Conservation (phyloP, 1,284 basidiomycete genomes). For the Coniferiporia sulphurascens region DNA sequence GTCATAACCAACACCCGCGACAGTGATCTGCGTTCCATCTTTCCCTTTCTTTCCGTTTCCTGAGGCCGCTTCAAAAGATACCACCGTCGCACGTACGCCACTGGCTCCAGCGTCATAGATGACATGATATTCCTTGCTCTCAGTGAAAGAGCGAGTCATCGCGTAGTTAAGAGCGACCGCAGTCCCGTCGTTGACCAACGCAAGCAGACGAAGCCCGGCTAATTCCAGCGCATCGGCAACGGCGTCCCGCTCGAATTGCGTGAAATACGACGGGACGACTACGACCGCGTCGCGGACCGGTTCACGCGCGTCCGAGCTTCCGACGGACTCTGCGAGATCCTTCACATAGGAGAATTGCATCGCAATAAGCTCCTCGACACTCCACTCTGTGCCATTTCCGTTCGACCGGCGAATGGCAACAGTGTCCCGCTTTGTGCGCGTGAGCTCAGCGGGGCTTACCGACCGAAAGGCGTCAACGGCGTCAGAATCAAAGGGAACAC, state of each 20-base stretch:
- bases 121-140: constrained; percentile 77
- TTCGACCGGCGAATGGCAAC: constrained; percentile 52
- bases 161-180: constrained; percentile 94
- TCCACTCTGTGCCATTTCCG: constrained; percentile 58
- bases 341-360: constrained; percentile 94
- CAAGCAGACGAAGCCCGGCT: constrained; percentile 79
- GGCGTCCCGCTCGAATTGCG: constrained; percentile 84
- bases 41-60: constrained; percentile 41
- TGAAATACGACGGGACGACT: constrained; percentile 84
- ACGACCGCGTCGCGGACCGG: constrained; percentile 77
- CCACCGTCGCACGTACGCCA: constrained; percentile 82
- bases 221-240: constrained; percentile 89
- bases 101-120: constrained; percentile 94
- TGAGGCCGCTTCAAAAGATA: constrained; percentile 62
- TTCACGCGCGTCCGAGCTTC: constrained; percentile 47
- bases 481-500: constrained; percentile 60
- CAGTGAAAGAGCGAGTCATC: constrained; percentile 85
- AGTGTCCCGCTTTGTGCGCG: constrained; percentile 57
- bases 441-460: constrained; percentile 57
- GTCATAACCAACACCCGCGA: constrained; percentile 80
- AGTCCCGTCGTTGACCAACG: constrained; percentile 89
- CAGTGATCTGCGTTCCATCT: constrained; percentile 71
- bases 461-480: constrained; percentile 59
- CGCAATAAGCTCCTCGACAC: constrained; percentile 87
- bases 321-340: constrained; percentile 77